Conservation (phyloP, 2,329 filamentous ascomycete genomes). For the Pseudogymnoascus destructans region DNA sequence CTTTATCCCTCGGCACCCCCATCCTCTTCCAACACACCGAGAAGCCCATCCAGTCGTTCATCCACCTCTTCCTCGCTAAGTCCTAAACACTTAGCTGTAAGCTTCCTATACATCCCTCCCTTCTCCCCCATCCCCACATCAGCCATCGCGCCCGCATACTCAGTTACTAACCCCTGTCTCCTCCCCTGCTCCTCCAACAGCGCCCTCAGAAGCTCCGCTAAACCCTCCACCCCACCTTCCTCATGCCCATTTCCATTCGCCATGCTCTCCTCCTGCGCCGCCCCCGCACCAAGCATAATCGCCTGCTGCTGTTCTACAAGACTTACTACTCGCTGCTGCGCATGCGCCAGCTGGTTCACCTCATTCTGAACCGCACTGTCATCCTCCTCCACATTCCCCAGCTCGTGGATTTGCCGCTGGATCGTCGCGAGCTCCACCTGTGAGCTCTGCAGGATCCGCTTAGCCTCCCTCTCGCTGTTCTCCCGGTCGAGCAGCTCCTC, state of each 20-base stretch:
- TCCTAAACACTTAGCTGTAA: constrained; percentile 56
- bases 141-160: constrained; percentile 56
- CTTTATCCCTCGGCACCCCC: not conserved
- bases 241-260: constrained; percentile 34
- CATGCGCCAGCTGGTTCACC: constrained; percentile 17
- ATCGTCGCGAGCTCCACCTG: constrained; percentile 52
- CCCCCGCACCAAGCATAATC: constrained; percentile 26
- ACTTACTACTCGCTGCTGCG: constrained; percentile 16
- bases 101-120: constrained; percentile 58
- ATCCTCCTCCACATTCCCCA: constrained; percentile 26
- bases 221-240: constrained; percentile 27
- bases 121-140: constrained; percentile 59
- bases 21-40: constrained; percentile 51
- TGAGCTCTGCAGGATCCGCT: constrained; percentile 51
- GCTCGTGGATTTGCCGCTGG: constrained; percentile 45
- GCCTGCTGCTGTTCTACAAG: constrained; percentile 36
- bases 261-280: constrained; percentile 35
- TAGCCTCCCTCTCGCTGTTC: constrained; percentile 53
- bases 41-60: constrained; percentile 45
- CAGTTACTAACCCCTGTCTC: constrained; percentile 42
- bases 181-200: constrained; percentile 42
- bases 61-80: constrained; percentile 58
- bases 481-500: constrained; percentile 64
- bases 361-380: constrained; percentile 17
- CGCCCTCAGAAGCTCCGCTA: constrained; percentile 38